These are phyloP conservation scores for Sarocladiaceae sp. DNA, from an alignment of 2,329 filamentous ascomycete species.

Conservation along the genomic window DNA sequence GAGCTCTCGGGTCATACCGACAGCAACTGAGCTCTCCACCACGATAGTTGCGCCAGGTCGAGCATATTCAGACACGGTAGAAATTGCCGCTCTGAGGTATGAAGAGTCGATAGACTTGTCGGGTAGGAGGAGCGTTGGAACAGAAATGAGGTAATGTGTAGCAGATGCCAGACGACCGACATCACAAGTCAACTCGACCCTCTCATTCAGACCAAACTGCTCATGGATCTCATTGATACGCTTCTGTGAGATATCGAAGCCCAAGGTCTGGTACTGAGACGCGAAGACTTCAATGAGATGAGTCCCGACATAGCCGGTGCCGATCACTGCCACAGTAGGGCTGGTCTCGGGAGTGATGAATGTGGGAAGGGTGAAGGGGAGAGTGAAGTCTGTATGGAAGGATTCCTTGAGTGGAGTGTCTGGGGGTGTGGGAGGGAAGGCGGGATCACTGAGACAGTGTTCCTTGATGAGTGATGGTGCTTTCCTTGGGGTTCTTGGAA, in stretches of 20 bases:
- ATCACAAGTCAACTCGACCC: slow-evolving; percentile 26
- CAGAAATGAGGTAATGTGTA: slow-evolving; percentile 39
- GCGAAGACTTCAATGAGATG: slow-evolving; percentile 33
- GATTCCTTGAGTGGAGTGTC: background rate
- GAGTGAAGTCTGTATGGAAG: too few relatives aligned
- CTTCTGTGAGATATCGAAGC: slow-evolving; percentile 31
- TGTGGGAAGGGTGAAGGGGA: background rate
- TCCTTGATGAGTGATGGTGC: background rate
- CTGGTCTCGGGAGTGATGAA: slow-evolving; percentile 12
- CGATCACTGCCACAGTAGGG: slow-evolving; percentile 33
- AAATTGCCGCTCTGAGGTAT: slow-evolving; percentile 31
- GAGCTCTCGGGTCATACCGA: slow-evolving; percentile 40
- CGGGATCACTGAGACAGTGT: background rate
- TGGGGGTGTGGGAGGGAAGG: background rate
- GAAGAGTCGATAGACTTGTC: slow-evolving; percentile 35
- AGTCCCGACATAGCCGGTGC: slow-evolving; percentile 37
- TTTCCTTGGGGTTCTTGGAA: background rate
- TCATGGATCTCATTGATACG: slow-evolving; percentile 24
- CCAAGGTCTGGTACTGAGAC: slow-evolving; percentile 28
- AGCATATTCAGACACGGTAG: slow-evolving; percentile 27
- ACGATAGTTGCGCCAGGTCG: slow-evolving; percentile 34
- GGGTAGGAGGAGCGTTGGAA: slow-evolving; percentile 35
- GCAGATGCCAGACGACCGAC: slow-evolving; percentile 27
- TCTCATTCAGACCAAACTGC: slow-evolving; percentile 17
- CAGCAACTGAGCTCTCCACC: slow-evolving; percentile 39